These are phyloP conservation scores for Metschnikowia sp. DNA, from an alignment of 805 yeast genomes.

Conservation along the genomic window DNA sequence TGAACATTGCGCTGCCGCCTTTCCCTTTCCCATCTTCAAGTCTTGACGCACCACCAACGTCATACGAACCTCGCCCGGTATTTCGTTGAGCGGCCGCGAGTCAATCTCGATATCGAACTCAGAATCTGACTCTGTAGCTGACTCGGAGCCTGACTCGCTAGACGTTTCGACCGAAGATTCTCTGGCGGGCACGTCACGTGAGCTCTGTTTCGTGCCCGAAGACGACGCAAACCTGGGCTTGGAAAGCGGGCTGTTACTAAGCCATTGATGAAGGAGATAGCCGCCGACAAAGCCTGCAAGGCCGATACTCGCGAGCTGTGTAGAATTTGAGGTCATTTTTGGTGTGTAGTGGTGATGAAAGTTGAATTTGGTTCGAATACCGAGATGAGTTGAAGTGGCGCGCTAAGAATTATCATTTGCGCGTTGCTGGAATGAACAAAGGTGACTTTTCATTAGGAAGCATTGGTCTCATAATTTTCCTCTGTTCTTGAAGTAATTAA, in stretches of 20 bases:
- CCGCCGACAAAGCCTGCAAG: conserved; percentile 38
- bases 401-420: too few species aligned
- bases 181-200: conserved; percentile 4
- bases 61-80: conserved; percentile 83
- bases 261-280: conserved; percentile 12
- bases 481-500: too few species aligned
- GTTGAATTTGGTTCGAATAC: too few species aligned
- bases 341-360: neutral
- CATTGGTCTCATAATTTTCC: too few species aligned
- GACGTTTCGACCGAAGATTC: conserved; percentile 5
- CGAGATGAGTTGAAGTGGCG: too few species aligned
- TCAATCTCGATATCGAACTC: conserved; percentile 59
- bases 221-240: too few species aligned
- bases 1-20: conserved; percentile 95
- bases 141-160: conserved; percentile 14
- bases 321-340: conserved; percentile 7
- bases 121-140: conserved; percentile 26
- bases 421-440: too few species aligned
- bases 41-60: conserved; percentile 86
- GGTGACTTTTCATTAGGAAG: too few species aligned
- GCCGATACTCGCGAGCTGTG: conserved; percentile 32
- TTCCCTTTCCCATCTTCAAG: conserved; percentile 89
- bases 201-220: neutral
- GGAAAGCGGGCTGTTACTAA: neutral
- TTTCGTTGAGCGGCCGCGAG: conserved; percentile 55